Base-by-base conservation (phyloP, 2,329 filamentous ascomycete species). In the Colletotrichum trifolii region DNA sequence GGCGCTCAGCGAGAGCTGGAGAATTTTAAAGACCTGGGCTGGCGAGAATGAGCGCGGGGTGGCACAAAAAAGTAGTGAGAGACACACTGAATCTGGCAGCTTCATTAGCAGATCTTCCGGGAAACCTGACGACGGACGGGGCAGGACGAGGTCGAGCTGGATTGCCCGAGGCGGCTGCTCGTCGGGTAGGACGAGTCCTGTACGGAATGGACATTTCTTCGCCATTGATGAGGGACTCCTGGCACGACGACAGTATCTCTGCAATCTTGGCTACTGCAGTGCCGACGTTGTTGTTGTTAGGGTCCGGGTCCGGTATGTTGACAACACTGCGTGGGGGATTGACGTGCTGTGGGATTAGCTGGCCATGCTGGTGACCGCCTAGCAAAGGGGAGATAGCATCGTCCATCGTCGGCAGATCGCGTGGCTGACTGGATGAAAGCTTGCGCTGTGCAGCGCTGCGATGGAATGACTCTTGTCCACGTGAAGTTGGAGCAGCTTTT, bases 1-100 rank as follows among this genome's bases (percentile, higher is more conserved):
- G 3, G 88, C 86, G 69, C 87, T 83, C 66, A 89, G 88, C 1
- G 85, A 83, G 2, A 89, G 69, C 68, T 89, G 84, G 10, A 91
- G 77, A 50, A 91, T 85, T 8, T 84, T 79, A 36, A 91, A 75
- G 7, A 89, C 70, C 6, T 84, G 82, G 40, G 84, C 88, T 90
- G 54, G 4, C 2, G 5, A 25, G 42, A 15, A 8, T 57, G n/a
- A 62, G 53, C 39, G 8, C 8, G 35, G 6, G 12, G 13, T 47
- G 8, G 33, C 3, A n/a, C 13, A 34, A 1, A 54, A 17, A 2
- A 8, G 42, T 13, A 39, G 35, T 12, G 17, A 10, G 8, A 2
- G n/a, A 17, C 78, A 46, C 73, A 88, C 86, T 77, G 68, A 88
- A 88, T 54, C 82, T 85, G 68, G 76, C 79, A 8, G 79, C 80